A percentile compares a stretch with the other conserved stretches of the same genome.
phyloP scores from a whole-genome alignment of 805 yeast genomes.

The Lachancea thermotolerans region DNA sequence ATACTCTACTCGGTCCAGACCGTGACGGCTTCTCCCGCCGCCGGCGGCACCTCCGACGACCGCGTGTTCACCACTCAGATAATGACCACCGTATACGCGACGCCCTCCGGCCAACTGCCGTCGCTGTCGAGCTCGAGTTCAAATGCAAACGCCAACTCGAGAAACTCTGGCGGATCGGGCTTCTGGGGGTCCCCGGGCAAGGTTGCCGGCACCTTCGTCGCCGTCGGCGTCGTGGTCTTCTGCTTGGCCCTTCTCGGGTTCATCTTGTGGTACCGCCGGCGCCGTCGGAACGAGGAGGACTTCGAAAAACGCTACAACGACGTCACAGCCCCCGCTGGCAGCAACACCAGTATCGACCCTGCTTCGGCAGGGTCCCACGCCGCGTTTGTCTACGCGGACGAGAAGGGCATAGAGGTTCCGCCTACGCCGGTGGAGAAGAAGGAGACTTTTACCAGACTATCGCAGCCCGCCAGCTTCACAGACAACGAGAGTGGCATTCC shows the following conservation, averaged over 20 bases:
- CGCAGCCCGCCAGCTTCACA: neutral
- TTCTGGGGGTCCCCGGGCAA: slow-evolving; percentile 68
- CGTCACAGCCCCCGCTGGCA: slow-evolving; percentile 12
- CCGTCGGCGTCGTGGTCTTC: slow-evolving; percentile 59
- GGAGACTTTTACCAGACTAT: slow-evolving; percentile 1
- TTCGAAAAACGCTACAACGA: slow-evolving; percentile 24
- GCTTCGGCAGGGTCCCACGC: slow-evolving; percentile 15
- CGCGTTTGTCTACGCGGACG: slow-evolving; percentile 18
- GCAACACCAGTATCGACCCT: slow-evolving; percentile 12
- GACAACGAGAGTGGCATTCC: neutral
- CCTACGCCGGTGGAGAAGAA: slow-evolving; percentile 2
- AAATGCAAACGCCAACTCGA: slow-evolving; percentile 2
- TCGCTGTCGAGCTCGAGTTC: neutral
- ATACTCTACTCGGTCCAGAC: slow-evolving; percentile 18
- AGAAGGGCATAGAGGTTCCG: slow-evolving; percentile 15
- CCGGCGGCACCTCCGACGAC: neutral
- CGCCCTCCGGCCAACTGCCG: slow-evolving; percentile 9
- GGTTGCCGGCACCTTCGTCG: slow-evolving; percentile 81
- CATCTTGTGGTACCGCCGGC: slow-evolving; percentile 25
- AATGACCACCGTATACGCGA: slow-evolving; percentile 14
- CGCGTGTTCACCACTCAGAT: slow-evolving; percentile 11
- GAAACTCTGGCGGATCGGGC: slow-evolving; percentile 23
- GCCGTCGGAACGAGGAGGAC: slow-evolving; percentile 15
- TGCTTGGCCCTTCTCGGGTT: slow-evolving; percentile 39
- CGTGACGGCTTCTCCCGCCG: slow-evolving; percentile 12